Evolutionary conservation across 768 basidiomycete species (phyloP), one percentile per base, ranked within the genome.

Genomic region (Myochromella boudieri): DNA sequence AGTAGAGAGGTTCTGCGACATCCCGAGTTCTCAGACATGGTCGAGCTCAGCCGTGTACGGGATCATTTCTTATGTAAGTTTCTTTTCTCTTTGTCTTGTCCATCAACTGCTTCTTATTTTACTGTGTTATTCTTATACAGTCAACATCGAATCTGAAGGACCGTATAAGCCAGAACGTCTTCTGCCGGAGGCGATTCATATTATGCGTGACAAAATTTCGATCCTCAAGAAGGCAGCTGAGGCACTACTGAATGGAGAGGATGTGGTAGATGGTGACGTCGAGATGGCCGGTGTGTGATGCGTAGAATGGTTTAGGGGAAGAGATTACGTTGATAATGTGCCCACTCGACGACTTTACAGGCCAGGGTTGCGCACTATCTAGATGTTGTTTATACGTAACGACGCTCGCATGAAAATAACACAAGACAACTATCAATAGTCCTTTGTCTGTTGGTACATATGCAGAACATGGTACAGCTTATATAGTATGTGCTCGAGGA

Each of bases 31-130:
- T 78, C 82, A 28, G 91, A 82, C 32, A 81, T 75, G 39, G 93
- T 95, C 3, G 78, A 90, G 63, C 74, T 99, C 42, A 82, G 84
- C 44, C 78, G 97, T 6, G 84, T 97, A 37, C 75, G 92, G 42
- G 94, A 97, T 72, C 88, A 85, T 68, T 97, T 97, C 68, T 77
- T 97, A 44, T 97, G 95, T 94, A 58, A 58, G 91, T 72, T 29
- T 26, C 44, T 21, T 12, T 41, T 34, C 12, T 32, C 37, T 47
- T 25, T 8, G 33, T 25, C 24, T 34, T 41, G 8, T 3, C 45
- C 10, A 4, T 36, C 17, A 0, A 17, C 14, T 39, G 6, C 37
- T 48, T 33, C 8, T 22, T n/a, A n/a, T 31, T 42, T 37, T 3
- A 12, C 21, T 15, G n/a, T n/a, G n/a, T n/a, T n/a, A n/a, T n/a